Evolutionary conservation across 306 rosid species (phyloP), one percentile per base, ranked within the genome.

Genomic region (Dalbergia cochinchinensis): DNA sequence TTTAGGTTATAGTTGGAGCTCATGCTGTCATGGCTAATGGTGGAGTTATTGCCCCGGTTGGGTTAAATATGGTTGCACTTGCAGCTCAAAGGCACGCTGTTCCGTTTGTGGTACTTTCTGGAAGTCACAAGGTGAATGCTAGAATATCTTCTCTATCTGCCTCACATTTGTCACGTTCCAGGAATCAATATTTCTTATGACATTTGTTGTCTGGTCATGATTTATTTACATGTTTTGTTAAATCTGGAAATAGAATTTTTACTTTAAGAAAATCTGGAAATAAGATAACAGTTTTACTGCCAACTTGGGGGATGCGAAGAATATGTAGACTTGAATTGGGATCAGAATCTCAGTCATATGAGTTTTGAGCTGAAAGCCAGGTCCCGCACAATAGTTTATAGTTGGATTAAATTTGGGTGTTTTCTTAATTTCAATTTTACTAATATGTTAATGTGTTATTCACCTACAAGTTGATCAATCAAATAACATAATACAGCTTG

Each of bases 1-100:
- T 71, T 72, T 78, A 96, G 99, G 99, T 96, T 83, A 93, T 96
- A 72, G 94, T 96, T 79, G 99, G 99, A 72, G 99, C 98, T 47
- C 99, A 96, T 85, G 97, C 97, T 80, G 96, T 96, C 85, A 93
- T 96, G 99, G 96, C 98, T 80, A 96, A 96, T 85, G 99, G 99
- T 71, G 99, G 98, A 70, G 93, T 96, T 51, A 82, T 96, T 78
- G 98, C 91, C 61, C 99, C 98, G 7, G 90, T 96, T 39, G 99
- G 99, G 73, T 89, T 91, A 86, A 87, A 91, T 87, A 96, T 96
- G 99, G 94, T 93, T 82, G 97, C 98, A 69, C 99, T 96, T 86
- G 98, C 99, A 65, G 99, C 99, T 61, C 87, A 89, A 79, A 91
- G 93, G 91, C 99, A 96, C 83, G 97, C 98, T 54, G 98, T 96